Conservation (phyloP, 495 filamentous ascomycete species). For the Hypoxylon rickii region DNA sequence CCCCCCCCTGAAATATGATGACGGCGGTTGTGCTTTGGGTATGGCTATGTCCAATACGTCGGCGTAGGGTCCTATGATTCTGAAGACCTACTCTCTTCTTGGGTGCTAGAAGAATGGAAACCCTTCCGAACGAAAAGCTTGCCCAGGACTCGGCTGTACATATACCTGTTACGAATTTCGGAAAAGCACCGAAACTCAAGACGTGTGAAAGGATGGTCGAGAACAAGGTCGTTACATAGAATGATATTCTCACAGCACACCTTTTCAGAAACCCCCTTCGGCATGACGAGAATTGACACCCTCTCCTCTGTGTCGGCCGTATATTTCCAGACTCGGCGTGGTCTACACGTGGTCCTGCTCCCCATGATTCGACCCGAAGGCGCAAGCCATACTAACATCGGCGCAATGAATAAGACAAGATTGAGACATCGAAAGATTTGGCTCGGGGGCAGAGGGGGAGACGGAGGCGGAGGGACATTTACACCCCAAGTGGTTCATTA, state of each 20-base stretch:
- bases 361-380: no score
- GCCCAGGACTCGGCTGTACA: not conserved
- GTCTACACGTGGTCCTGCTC: slow-evolving; percentile 15
- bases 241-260: slow-evolving; percentile 11
- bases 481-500: no score
- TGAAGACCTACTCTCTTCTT: no score
- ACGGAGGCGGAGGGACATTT: not conserved
- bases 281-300: not conserved
- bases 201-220: not conserved
- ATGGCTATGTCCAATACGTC: no score
- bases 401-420: slow-evolving; percentile 23
- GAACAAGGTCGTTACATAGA: slow-evolving; percentile 2
- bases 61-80: no score
- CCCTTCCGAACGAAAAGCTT: not conserved
- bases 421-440: slow-evolving; percentile 33
- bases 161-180: slow-evolving; percentile 10
- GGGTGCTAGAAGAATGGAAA: no score
- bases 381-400: slow-evolving; percentile 2
- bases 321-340: slow-evolving; percentile 6
- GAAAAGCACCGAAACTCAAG: not conserved
- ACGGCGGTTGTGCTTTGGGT: no score
- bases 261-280: not conserved
- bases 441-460: not conserved
- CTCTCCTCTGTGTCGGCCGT: slow-evolving; percentile 4
- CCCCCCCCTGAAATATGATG: no score